Evolutionary conservation across 768 basidiomycete genomes (phyloP), one percentile per base, ranked within the genome.

Genomic region (Russula emetica): DNA sequence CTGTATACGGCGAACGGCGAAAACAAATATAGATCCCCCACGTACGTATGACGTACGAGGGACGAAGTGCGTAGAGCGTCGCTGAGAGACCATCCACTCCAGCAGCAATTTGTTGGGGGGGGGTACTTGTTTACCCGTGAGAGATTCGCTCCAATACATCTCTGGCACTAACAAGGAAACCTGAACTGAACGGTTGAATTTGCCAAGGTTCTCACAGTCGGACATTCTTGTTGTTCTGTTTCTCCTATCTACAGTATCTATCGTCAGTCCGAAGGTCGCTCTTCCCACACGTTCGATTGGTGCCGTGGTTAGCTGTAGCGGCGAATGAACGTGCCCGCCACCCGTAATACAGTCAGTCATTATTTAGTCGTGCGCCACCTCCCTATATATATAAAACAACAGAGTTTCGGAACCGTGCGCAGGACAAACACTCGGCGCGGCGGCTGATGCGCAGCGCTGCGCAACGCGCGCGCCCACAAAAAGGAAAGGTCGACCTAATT

Each of bases 11-110:
- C 42, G 62, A 30, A 59, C 36, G 53, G 60, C 60, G 60, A 55
- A 14, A 52, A 50, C 24, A 53, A 47, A 47, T 55, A 34, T 40
- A 38, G 38, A 38, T 16, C 36, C 44, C 44, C 34, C 36, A 59
- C 53, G 58, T 64, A 55, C 47, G 36, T 64, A 64, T 58, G 63
- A 64, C 52, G 28, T 64, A 38, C 58, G 38, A 55, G 9, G 42
- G 58, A 40, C 45, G 44, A 53, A 63, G 38, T 18, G 24, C 56
- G 20, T 59, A 47, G 14, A 47, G 26, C 22, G 26, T 45, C n/a
- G 14, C 28, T n/a, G 58, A 55, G 58, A 42, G 6, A 45, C 53
- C 14, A 55, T 47, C 16, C n/a, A 36, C 9, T 1, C 34, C 3
- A 47, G 36, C 45, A 32, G 55, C n/a, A 45, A n/a, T 5, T 45